These are phyloP conservation scores for Linum tenue DNA, from an alignment of 345 rosid species.

Conservation along the genomic window DNA sequence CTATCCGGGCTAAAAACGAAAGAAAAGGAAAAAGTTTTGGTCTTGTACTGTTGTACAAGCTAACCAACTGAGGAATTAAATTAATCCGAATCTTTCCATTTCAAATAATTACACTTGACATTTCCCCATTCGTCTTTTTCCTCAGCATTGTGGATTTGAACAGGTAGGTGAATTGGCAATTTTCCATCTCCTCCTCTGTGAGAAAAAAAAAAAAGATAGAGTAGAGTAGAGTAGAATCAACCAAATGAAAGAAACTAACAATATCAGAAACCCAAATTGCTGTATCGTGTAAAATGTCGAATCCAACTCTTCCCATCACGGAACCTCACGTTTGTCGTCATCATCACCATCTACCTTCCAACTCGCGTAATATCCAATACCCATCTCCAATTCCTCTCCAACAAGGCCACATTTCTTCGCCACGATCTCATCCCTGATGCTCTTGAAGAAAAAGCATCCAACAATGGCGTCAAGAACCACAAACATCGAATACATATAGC, in stretches of 20 bases:
- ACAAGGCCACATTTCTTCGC: not conserved
- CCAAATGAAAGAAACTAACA: not conserved
- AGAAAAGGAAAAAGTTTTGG: too few species aligned
- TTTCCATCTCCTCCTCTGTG: not conserved
- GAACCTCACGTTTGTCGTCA: not conserved
- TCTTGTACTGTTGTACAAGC: too few species aligned
- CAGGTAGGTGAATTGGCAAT: too few species aligned
- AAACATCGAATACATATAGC: conserved; percentile 56
- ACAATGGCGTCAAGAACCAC: conserved; percentile 63
- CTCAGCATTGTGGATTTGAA: not conserved
- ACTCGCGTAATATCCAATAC: not conserved
- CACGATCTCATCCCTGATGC: conserved; percentile 30
- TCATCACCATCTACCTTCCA: not conserved
- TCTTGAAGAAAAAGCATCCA: conserved; percentile 46
- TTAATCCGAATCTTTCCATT: too few species aligned
- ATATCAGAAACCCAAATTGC: not conserved
- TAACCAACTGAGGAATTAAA: too few species aligned
- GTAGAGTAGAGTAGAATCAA: not conserved
- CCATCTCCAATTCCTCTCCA: not conserved
- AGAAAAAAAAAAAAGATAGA: too few species aligned
- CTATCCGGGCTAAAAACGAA: too few species aligned
- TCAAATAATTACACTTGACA: too few species aligned
- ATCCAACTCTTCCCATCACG: not conserved
- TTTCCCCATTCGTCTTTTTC: conserved; percentile 9
- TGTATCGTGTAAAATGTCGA: not conserved